Conservation (phyloP, 1,139 yeast species). For the Taphrina communis region DNA sequence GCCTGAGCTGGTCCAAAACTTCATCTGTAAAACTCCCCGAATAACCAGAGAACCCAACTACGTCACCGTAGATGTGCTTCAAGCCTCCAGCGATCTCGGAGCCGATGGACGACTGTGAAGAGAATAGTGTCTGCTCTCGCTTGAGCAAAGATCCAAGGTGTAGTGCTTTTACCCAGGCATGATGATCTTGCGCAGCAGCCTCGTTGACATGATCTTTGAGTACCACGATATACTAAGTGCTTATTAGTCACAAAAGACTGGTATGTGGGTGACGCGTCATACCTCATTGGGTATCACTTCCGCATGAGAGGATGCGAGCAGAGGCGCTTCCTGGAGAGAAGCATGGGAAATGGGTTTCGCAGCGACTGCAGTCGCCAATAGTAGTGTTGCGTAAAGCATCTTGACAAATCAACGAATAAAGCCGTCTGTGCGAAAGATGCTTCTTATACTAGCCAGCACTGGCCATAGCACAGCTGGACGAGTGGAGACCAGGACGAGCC, state of each 20-base stretch:
- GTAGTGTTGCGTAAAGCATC: constrained; percentile 20
- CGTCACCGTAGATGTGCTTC: constrained; percentile 67
- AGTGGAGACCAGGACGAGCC: constrained; percentile 12
- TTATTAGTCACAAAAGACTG: background rate
- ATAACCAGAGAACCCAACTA: constrained; percentile 55
- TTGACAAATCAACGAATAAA: background rate
- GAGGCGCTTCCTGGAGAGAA: constrained; percentile 29
- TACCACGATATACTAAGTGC: constrained; percentile 64
- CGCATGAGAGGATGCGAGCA: constrained; percentile 27
- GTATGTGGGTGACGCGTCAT: constrained; percentile 17
- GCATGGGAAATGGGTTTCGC: constrained; percentile 24
- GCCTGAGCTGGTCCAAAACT: constrained; percentile 71
- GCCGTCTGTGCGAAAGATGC: background rate
- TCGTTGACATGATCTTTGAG: constrained; percentile 66
- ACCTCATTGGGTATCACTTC: constrained; percentile 39
- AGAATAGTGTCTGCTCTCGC: constrained; percentile 55
- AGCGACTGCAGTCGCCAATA: constrained; percentile 31
- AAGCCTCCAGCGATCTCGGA: constrained; percentile 58
- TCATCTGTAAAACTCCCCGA: constrained; percentile 55
- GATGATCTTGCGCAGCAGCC: constrained; percentile 65
- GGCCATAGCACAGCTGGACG: background rate
- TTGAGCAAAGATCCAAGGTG: constrained; percentile 54
- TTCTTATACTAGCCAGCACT: constrained; percentile 5
- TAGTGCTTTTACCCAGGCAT: constrained; percentile 62
- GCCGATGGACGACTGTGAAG: constrained; percentile 53